Evolutionary conservation across 225 moss, liverwort and hornwort species (phyloP).

Genomic region (Polytrichum commune): DNA sequence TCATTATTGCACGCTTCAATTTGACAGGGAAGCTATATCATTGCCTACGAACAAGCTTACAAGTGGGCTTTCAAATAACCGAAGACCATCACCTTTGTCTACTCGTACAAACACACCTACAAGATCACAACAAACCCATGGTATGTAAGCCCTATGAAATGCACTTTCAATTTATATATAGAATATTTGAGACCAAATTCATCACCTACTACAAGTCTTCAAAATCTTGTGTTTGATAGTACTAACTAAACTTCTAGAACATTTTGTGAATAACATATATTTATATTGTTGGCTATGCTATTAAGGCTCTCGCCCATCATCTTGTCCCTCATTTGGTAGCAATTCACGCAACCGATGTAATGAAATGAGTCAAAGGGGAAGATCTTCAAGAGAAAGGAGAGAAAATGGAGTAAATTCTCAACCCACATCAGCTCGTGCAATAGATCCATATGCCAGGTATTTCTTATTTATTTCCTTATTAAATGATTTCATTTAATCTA

Average conservation of each 20-base stretch:
- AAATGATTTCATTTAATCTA: no score
- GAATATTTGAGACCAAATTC: neutral
- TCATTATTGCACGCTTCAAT: neutral
- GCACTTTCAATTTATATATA: neutral
- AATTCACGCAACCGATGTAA: slow-evolving; percentile 25
- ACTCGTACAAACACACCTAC: slow-evolving; percentile 41
- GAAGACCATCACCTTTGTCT: slow-evolving; percentile 45
- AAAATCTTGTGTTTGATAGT: no score
- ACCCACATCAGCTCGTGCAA: slow-evolving; percentile 36
- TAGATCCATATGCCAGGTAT: slow-evolving; percentile 44
- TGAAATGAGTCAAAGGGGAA: slow-evolving; percentile 22
- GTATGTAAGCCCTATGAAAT: slow-evolving; percentile 8
- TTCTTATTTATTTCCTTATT: neutral
- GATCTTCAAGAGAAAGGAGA: slow-evolving; percentile 30
- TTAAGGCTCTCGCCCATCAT: slow-evolving; percentile 38
- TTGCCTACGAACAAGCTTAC: slow-evolving; percentile 31
- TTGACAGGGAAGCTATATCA: slow-evolving; percentile 36
- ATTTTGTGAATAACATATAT: no score
- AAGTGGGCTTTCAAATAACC: slow-evolving; percentile 40
- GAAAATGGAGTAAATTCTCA: slow-evolving; percentile 31
- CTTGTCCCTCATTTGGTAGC: slow-evolving; percentile 49
- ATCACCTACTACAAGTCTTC: neutral
- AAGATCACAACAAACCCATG: slow-evolving; percentile 27
- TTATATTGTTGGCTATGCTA: neutral
- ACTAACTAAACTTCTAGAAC: no score